Percentiles rank a stretch among this genome's conserved stretches.
Evolutionary conservation across 768 basidiomycete species (phyloP).

Genomic region (Neoboletus subvelutipes): DNA sequence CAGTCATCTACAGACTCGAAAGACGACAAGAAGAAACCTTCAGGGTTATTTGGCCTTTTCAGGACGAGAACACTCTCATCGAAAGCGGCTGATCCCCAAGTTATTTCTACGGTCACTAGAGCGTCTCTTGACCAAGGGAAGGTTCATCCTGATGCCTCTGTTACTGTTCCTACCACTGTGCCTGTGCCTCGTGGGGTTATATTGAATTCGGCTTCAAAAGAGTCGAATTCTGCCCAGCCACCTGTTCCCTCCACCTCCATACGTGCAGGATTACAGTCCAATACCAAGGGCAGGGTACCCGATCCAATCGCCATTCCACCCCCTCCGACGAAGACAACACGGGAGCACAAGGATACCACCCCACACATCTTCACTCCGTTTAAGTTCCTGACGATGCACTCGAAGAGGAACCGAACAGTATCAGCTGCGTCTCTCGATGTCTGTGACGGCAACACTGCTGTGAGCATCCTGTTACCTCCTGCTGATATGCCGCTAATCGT

Average conservation of each 20-base stretch:
- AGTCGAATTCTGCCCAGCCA: conserved; percentile 5
- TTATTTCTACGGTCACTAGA: conserved; percentile 20
- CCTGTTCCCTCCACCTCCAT: conserved; percentile 4
- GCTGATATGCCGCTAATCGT: neutral
- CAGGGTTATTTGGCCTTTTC: conserved; percentile 32
- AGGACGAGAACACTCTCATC: conserved; percentile 33
- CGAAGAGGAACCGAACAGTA: conserved; percentile 61
- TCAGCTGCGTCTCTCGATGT: conserved; percentile 78
- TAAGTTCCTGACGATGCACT: conserved; percentile 49
- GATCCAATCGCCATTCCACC: conserved; percentile 32
- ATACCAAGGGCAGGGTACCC: conserved; percentile 16
- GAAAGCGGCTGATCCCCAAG: conserved; percentile 27
- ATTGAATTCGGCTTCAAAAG: conserved; percentile 18
- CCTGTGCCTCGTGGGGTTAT: conserved; percentile 16
- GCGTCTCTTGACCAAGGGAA: conserved; percentile 23
- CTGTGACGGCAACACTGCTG: conserved; percentile 70
- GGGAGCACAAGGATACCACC: conserved; percentile 41
- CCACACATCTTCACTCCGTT: conserved; percentile 61
- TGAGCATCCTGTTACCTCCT: conserved; percentile 36
- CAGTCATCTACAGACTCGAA: conserved; percentile 32
- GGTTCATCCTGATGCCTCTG: conserved; percentile 8
- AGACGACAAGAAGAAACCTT: conserved; percentile 33
- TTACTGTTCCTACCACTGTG: neutral
- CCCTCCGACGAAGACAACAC: conserved; percentile 28
- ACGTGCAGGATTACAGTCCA: conserved; percentile 17